A percentile compares a stretch with the other conserved stretches of the same genome.
Conservation (phyloP, 2,329 filamentous ascomycete species). For the Diaporthe destruens region DNA sequence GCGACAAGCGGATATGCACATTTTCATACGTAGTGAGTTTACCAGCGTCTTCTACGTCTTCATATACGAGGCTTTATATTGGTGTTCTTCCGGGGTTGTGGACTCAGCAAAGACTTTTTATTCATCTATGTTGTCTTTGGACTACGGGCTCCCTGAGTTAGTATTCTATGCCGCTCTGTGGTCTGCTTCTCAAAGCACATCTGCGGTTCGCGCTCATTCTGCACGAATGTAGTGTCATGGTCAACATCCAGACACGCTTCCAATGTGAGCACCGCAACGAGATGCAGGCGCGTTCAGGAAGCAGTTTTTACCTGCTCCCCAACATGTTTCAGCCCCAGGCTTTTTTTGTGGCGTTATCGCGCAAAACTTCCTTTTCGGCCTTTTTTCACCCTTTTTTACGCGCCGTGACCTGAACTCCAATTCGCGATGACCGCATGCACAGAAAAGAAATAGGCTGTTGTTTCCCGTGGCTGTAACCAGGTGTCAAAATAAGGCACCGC, state of each 20-base stretch:
- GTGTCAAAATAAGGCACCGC: slow-evolving; percentile 3
- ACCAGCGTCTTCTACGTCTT: not conserved
- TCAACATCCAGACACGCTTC: not conserved
- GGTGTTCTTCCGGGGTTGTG: not conserved
- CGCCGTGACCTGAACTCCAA: slow-evolving; percentile 28
- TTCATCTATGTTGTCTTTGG: slow-evolving; percentile 20
- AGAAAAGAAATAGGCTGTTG: not conserved
- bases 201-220: slow-evolving; percentile 15
- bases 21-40: not conserved
- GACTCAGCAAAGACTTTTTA: slow-evolving; percentile 11
- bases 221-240: not conserved
- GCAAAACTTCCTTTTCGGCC: slow-evolving; percentile 17
- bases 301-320: not conserved
- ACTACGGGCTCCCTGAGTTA: slow-evolving; percentile 25
- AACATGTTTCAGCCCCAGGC: slow-evolving; percentile 12
- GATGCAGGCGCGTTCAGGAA: slow-evolving; percentile 1
- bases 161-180: slow-evolving; percentile 20
- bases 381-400: slow-evolving; percentile 23
- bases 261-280: not conserved
- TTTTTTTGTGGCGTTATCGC: not conserved
- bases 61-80: not conserved
- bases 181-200: slow-evolving; percentile 17
- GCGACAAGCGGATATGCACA: not conserved
- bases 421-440: slow-evolving; percentile 13
- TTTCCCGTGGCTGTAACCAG: not conserved